These are phyloP conservation scores for Abelmoschus esculentus DNA, from an alignment of 345 rosid species.

Conservation along the genomic window DNA sequence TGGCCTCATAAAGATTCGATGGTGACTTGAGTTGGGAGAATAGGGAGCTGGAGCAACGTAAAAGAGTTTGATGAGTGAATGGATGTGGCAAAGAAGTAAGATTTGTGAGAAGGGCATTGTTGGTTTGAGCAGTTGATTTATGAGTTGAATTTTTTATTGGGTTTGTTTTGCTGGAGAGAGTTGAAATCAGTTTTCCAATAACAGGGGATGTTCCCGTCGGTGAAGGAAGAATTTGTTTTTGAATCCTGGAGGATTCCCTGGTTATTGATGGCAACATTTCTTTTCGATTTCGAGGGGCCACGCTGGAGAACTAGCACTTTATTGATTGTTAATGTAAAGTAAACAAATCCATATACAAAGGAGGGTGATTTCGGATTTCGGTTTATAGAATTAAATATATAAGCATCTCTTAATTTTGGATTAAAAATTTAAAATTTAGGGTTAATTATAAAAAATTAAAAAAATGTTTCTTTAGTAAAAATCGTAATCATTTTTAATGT, in stretches of 20 bases:
- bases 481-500: too few relatives aligned
- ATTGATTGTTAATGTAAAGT: too few relatives aligned
- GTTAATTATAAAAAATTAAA: too few relatives aligned
- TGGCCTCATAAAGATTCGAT: conserved; percentile 17
- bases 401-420: too few relatives aligned
- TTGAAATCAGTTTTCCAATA: conserved; percentile 1
- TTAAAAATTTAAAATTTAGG: too few relatives aligned
- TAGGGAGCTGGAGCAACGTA: conserved; percentile 1
- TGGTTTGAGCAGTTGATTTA: neutral
- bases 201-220: neutral
- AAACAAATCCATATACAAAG: too few relatives aligned
- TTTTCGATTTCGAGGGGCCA: neutral
- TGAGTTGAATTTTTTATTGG: too few relatives aligned
- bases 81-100: neutral
- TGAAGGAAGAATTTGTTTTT: neutral
- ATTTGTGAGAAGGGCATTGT: neutral
- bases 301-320: too few relatives aligned
- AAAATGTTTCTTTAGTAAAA: too few relatives aligned
- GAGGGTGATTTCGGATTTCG: too few relatives aligned
- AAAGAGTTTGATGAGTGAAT: conserved; percentile 2
- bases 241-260: too few relatives aligned
- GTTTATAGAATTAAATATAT: too few relatives aligned
- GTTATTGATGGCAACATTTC: conserved; percentile 1
- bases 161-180: neutral
- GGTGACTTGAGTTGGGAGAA: conserved; percentile 28